phyloP scores from a whole-genome alignment of 2,329 filamentous ascomycete species.

The Gyromitra esculenta region DNA sequence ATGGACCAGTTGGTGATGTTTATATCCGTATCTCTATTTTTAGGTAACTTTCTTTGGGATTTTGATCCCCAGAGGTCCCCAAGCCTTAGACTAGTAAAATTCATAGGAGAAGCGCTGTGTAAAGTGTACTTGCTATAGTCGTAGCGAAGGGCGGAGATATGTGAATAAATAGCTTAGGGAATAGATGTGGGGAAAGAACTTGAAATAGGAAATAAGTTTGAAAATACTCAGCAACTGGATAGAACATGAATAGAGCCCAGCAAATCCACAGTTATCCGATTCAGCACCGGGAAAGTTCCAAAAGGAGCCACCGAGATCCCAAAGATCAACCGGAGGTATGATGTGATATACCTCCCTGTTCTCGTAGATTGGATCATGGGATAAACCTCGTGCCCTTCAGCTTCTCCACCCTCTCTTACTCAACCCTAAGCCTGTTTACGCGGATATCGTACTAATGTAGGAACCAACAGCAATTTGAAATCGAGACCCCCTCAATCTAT shows the following conservation, averaged over 20 bases:
- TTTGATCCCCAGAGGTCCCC: background rate
- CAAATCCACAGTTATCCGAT: conserved; percentile 21
- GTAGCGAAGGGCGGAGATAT: conserved; percentile 1
- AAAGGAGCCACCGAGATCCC: conserved; percentile 13
- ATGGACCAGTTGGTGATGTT: conserved; percentile 14
- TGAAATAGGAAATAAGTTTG: conserved; percentile 13
- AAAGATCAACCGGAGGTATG: conserved; percentile 24
- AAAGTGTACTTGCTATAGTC: too few species aligned
- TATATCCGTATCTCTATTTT: conserved; percentile 24
- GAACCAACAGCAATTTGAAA: conserved; percentile 14
- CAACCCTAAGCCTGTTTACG: background rate
- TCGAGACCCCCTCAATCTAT: background rate
- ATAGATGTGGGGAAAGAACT: conserved; percentile 9
- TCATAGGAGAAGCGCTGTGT: background rate
- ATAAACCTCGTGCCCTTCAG: conserved; percentile 2
- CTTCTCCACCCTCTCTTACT: background rate
- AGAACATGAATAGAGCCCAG: conserved; percentile 13
- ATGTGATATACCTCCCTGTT: conserved; percentile 15
- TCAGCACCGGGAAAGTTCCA: background rate
- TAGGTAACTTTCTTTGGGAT: conserved; percentile 1
- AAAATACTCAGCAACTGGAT: conserved; percentile 11
- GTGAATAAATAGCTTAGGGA: conserved; percentile 3
- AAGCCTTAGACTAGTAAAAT: background rate
- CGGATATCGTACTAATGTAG: conserved; percentile 21
- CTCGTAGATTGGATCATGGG: conserved; percentile 18